Evolutionary conservation across 805 yeast genomes (phyloP).

Genomic region (Hanseniaspora thailandica): DNA sequence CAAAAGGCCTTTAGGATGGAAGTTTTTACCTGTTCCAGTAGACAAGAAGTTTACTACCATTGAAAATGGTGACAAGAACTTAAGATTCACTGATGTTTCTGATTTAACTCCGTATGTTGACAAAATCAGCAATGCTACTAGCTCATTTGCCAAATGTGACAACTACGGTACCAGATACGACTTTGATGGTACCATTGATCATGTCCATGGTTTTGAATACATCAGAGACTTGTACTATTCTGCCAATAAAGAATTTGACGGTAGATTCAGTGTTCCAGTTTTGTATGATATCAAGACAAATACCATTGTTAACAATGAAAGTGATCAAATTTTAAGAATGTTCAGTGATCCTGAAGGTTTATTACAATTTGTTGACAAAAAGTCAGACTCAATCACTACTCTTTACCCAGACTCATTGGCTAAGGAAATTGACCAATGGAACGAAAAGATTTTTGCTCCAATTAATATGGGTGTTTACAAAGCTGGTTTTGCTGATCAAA

Average conservation of each 20-base stretch:
- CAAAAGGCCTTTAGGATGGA: too few relatives aligned
- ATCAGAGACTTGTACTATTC: constrained; percentile 62
- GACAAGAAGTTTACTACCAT: constrained; percentile 27
- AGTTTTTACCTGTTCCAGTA: constrained; percentile 48
- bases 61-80: constrained; percentile 16
- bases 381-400: neutral
- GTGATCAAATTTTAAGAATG: constrained; percentile 79
- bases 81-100: constrained; percentile 16
- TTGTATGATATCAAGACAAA: constrained; percentile 76
- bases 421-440: constrained; percentile 58
- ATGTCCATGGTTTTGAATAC: constrained; percentile 46
- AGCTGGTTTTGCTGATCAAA: constrained; percentile 76
- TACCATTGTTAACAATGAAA: constrained; percentile 85
- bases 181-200: constrained; percentile 42
- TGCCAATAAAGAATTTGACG: constrained; percentile 65
- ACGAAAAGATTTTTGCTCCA: constrained; percentile 72
- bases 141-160: constrained; percentile 17
- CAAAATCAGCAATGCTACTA: constrained; percentile 1
- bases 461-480: constrained; percentile 92
- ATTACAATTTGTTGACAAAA: constrained; percentile 34
- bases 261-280: constrained; percentile 85
- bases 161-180: constrained; percentile 21
- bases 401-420: constrained; percentile 49
- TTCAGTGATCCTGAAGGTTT: constrained; percentile 33
- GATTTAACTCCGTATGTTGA: constrained; percentile 20